Percentiles rank a stretch among this genome's conserved stretches.
Evolutionary conservation across 139 green algal genomes (phyloP).

Genomic region (Trebouxia sp.): DNA sequence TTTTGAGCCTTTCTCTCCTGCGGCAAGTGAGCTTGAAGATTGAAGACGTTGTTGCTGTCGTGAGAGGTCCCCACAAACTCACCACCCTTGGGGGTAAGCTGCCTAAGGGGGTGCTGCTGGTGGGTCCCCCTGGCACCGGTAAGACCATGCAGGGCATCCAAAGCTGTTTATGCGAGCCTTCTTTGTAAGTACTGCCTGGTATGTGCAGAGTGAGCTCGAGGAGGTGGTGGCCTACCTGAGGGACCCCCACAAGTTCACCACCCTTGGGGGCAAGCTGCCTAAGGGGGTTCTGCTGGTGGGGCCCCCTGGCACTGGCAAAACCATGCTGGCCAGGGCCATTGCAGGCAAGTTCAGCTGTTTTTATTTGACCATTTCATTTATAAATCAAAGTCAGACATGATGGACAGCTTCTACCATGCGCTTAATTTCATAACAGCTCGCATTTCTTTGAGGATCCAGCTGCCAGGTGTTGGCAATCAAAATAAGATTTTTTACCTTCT

Average conservation of each 20-base stretch:
- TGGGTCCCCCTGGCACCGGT: slow-evolving; percentile 89
- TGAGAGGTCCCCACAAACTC: slow-evolving; percentile 86
- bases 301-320: slow-evolving; percentile 93
- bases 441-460: too few relatives aligned
- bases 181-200: neutral
- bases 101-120: slow-evolving; percentile 90
- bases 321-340: slow-evolving; percentile 72
- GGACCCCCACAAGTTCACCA: slow-evolving; percentile 85
- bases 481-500: too few relatives aligned
- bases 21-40: slow-evolving; percentile 67
- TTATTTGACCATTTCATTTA: too few relatives aligned
- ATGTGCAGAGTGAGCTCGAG: slow-evolving; percentile 85
- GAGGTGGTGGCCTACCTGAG: slow-evolving; percentile 97
- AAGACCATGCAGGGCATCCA: slow-evolving; percentile 93
- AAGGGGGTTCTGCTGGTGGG: slow-evolving; percentile 92
- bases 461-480: too few relatives aligned
- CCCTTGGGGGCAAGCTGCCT: slow-evolving; percentile 87
- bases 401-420: too few relatives aligned
- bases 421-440: too few relatives aligned
- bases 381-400: too few relatives aligned
- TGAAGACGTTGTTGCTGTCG: slow-evolving; percentile 96
- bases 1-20: too few relatives aligned
- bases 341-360: too few relatives aligned
- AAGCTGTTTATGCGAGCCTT: neutral
- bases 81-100: slow-evolving; percentile 88